Evolutionary conservation across 2,329 filamentous ascomycete species (phyloP).

Genomic region (Colletotrichum chlorophyti): DNA sequence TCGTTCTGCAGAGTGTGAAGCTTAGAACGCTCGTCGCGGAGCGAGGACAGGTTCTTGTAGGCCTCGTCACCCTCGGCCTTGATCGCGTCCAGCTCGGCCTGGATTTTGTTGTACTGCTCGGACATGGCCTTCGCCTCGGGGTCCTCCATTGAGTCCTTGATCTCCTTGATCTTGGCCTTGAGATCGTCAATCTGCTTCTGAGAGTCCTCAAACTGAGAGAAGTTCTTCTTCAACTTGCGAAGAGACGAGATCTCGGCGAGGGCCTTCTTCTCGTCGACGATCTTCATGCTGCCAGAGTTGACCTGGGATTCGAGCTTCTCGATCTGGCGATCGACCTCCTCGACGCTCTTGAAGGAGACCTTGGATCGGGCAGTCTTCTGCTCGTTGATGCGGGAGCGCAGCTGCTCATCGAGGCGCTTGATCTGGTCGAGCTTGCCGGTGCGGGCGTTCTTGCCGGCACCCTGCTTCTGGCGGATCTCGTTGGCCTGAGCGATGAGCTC

Average conservation of each 20-base stretch:
- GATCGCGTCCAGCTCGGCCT: slow-evolving; percentile 86
- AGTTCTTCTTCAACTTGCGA: slow-evolving; percentile 90
- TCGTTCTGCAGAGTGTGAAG: slow-evolving; percentile 86
- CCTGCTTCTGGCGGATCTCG: slow-evolving; percentile 87
- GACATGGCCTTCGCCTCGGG: slow-evolving; percentile 88
- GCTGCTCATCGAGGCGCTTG: slow-evolving; percentile 87
- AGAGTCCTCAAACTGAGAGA: slow-evolving; percentile 80
- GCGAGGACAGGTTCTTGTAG: slow-evolving; percentile 84
- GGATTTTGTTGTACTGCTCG: slow-evolving; percentile 84
- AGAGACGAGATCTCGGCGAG: slow-evolving; percentile 82
- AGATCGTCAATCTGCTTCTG: slow-evolving; percentile 91
- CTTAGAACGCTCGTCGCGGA: slow-evolving; percentile 86
- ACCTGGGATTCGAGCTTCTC: slow-evolving; percentile 82
- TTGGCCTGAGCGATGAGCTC: slow-evolving; percentile 84
- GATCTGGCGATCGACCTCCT: slow-evolving; percentile 88
- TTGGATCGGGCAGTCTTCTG: slow-evolving; percentile 86
- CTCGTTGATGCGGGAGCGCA: slow-evolving; percentile 84
- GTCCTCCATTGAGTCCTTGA: slow-evolving; percentile 89
- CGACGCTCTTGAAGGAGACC: slow-evolving; percentile 83
- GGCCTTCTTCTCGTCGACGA: slow-evolving; percentile 97
- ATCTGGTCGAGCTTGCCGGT: slow-evolving; percentile 84
- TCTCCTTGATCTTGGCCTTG: slow-evolving; percentile 85
- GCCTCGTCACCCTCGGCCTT: slow-evolving; percentile 91
- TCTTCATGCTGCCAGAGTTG: slow-evolving; percentile 87
- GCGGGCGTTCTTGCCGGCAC: slow-evolving; percentile 83